phyloP scores from a whole-genome alignment of 2,329 filamentous ascomycete genomes.

The Fusarium caatingaense region DNA sequence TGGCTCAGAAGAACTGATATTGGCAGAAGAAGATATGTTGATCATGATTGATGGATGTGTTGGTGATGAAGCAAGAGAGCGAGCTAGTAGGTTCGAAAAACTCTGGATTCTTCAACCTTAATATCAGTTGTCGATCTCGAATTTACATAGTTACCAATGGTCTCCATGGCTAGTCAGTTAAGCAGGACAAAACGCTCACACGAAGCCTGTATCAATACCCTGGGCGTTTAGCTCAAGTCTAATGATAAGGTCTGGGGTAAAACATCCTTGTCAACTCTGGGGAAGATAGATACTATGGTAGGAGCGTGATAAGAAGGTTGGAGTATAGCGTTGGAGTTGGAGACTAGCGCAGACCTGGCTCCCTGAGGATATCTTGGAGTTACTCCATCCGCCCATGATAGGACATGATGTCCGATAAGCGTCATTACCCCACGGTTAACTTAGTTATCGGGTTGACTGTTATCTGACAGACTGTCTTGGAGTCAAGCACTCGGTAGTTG shows the following conservation, averaged over 20 bases:
- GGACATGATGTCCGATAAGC: background rate
- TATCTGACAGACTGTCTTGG: background rate
- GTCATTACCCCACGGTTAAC: slow-evolving; percentile 14
- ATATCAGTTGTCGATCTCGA: slow-evolving; percentile 21
- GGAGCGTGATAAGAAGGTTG: slow-evolving; percentile 18
- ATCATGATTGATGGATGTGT: background rate
- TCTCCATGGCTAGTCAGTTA: background rate
- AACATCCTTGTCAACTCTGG: slow-evolving; percentile 16
- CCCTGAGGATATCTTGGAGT: slow-evolving; percentile 44
- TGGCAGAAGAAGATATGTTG: slow-evolving; percentile 4
- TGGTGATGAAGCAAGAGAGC: background rate
- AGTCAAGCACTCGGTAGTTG: background rate
- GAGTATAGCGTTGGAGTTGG: slow-evolving; percentile 21
- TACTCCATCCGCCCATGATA: slow-evolving; percentile 12
- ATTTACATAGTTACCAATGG: background rate
- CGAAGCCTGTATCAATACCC: background rate
- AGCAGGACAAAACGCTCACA: background rate
- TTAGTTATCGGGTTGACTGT: slow-evolving; percentile 5
- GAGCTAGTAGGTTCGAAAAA: background rate
- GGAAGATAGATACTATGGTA: slow-evolving; percentile 21
- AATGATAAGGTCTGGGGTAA: slow-evolving; percentile 29
- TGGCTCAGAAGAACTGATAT: slow-evolving; percentile 21
- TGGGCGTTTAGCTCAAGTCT: background rate
- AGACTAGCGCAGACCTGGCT: slow-evolving; percentile 5
- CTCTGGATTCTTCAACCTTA: background rate